Base-by-base conservation (phyloP, 2,329 filamentous ascomycete genomes). In the Colletotrichum shisoi region DNA sequence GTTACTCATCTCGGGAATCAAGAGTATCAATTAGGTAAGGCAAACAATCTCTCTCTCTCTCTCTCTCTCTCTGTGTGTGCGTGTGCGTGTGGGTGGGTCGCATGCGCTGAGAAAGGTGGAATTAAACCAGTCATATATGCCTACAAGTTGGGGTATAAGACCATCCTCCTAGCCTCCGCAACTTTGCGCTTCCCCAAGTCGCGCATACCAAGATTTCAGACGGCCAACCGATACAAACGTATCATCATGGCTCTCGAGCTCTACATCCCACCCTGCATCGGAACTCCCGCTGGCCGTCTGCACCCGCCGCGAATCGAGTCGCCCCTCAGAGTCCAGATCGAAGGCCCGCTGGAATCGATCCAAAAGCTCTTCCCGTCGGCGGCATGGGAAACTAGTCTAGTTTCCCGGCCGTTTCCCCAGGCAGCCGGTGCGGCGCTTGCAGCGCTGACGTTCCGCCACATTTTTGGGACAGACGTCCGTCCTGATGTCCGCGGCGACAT, bases 271-370 rank as follows among this genome's bases (percentile, higher is more conserved):
- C 40, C 57, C 6, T 74, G 70, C 37, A 63, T 69, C 21, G 27
- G 27, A 21, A 59, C 46, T 4, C 70, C 71, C 19, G 42, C 68
- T 57, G 63, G 72, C 42, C 40, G 5, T 27, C 24, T 48, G 3
- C 70, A 73, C 52, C 61, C 66, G 3, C 71, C 71, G 4, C 52
- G 57, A 37, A 27, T 66, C 1, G 66, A 69, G 6, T 57, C 61
- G 59, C 68, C 71, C 1, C 49, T 72, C 11, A 46, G 72, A 48
- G 71, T 74, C 34, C 65, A 72, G 46, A 71, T 72, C 31, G 71
- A 72, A 51, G 72, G 71, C 17, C 71, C 72, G 2, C 52, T 57
- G 3, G 40, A 67, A 4, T 67, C 65, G 1, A 62, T 73, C 3
- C 7, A 71, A 62, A 73, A 69, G 46, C 59, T 73, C 8, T 42